phyloP scores from a whole-genome alignment of 352 stramenopile genomes.

The Pythium volutum region DNA sequence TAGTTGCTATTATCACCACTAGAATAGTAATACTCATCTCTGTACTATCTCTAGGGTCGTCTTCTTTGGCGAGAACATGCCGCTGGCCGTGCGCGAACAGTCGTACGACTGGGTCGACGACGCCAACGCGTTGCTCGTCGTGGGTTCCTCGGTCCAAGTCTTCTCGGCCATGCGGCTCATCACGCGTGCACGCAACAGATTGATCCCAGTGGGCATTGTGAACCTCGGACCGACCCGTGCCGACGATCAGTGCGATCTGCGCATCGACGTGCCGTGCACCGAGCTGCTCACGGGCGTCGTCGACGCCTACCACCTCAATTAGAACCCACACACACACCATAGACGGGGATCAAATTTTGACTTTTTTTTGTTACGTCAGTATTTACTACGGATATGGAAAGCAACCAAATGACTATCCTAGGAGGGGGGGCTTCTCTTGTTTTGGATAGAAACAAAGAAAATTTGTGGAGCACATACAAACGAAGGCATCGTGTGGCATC shows the following conservation, averaged over 20 bases:
- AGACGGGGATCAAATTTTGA: not conserved
- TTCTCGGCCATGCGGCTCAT: constrained; percentile 94
- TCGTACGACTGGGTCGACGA: constrained; percentile 71
- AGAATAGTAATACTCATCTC: not conserved
- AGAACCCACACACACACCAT: not conserved
- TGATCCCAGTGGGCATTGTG: constrained; percentile 81
- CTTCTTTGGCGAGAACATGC: constrained; percentile 97
- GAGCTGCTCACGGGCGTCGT: constrained; percentile 45
- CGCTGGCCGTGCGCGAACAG: constrained; percentile 61
- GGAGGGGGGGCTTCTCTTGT: no score
- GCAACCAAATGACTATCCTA: no score
- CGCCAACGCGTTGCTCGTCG: constrained; percentile 88
- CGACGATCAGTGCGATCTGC: constrained; percentile 74
- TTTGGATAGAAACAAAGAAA: no score
- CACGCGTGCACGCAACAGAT: constrained; percentile 56
- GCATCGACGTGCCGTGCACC: constrained; percentile 63
- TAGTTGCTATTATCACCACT: not conserved
- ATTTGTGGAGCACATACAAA: no score
- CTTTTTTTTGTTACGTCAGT: no score
- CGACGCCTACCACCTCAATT: constrained; percentile 14
- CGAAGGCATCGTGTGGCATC: no score
- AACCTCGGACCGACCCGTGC: constrained; percentile 87
- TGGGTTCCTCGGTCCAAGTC: constrained; percentile 93
- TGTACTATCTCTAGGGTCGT: constrained; percentile 67
- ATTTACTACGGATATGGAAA: no score